Base-by-base conservation (phyloP, 2,329 filamentous ascomycete species). In the Chrysoporthe cubensis region DNA sequence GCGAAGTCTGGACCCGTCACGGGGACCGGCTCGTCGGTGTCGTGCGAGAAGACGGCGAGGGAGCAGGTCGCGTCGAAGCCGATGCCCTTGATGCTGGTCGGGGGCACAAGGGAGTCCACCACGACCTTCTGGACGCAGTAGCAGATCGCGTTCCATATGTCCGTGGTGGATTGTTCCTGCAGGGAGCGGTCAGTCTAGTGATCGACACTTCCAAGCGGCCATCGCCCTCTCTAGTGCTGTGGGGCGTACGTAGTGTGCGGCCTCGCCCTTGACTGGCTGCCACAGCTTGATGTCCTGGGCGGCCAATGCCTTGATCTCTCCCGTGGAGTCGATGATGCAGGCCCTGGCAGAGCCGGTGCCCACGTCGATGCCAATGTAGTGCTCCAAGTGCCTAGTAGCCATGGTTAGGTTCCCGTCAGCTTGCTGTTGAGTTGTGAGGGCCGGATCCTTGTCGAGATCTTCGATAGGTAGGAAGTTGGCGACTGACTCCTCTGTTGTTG, bases 11-110 rank as follows among this genome's bases (percentile, higher is more conserved):
- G 94, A 0, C 92, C 93, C 1, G 94, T 97, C 32, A 99, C 93
- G n/a, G 91, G 86, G 60, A 97, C 85, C 2, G 96, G 96, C 80
- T 97, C 92, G 78, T 97, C 91, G 4, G 93, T 97, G 74, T 97
- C 93, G 76, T 92, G 84, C 66, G 90, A 87, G 81, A 99, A 97
- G 73, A 98, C 94, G 43, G 94, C 88, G 40, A 99, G 88, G 21
- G 96, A 99, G 84, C 96, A 99, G n/a, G 96, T 99, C 32, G 96
- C 96, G 78, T 99, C 96, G 79, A 99, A 98, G 64, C 96, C 96
- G 75, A 99, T 93, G 68, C 96, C 96, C 73, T 91, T 91, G 74
- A 99, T 91, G 46, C 87, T 89, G 71, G 82, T 83, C 4, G 90
- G 87, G 74, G 95, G 89, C 72, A 97, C 90, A 73, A 90, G 90